Evolutionary conservation across 2,329 filamentous ascomycete genomes (phyloP).

Genomic region (Bipolaris zeicola): DNA sequence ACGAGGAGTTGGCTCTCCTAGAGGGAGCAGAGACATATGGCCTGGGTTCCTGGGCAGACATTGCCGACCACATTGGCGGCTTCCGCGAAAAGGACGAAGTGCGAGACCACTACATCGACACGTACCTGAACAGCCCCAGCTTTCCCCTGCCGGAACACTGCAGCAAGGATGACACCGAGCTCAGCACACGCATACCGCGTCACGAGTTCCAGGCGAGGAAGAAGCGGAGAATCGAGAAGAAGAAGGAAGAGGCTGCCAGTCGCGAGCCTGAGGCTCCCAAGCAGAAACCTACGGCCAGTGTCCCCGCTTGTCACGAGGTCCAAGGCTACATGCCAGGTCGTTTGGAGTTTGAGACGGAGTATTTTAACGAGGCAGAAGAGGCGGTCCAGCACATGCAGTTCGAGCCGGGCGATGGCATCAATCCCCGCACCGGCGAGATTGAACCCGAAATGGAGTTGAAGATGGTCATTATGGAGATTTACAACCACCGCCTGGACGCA

Average conservation of each 20-base stretch:
- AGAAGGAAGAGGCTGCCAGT: slow-evolving; percentile 84
- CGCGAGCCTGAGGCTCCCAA: slow-evolving; percentile 84
- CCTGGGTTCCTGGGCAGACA: slow-evolving; percentile 95
- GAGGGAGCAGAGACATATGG: slow-evolving; percentile 97
- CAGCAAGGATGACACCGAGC: slow-evolving; percentile 77
- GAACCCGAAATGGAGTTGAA: slow-evolving; percentile 98
- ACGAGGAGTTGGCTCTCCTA: slow-evolving; percentile 90
- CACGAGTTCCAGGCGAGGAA: slow-evolving; percentile 93
- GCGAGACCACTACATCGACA: slow-evolving; percentile 87
- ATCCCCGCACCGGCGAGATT: slow-evolving; percentile 79
- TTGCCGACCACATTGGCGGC: slow-evolving; percentile 96
- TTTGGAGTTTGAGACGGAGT: slow-evolving; percentile 95
- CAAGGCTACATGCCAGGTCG: slow-evolving; percentile 98
- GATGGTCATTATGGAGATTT: slow-evolving; percentile 97
- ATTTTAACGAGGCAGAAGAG: slow-evolving; percentile 97
- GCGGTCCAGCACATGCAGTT: slow-evolving; percentile 98
- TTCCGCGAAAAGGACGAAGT: slow-evolving; percentile 96
- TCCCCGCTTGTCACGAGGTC: slow-evolving; percentile 95
- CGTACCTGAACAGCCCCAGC: slow-evolving; percentile 79
- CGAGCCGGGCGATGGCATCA: slow-evolving; percentile 91
- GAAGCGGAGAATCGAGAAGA: slow-evolving; percentile 89
- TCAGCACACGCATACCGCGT: slow-evolving; percentile 80
- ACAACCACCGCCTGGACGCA: slow-evolving; percentile 88
- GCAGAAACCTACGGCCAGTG: slow-evolving; percentile 93
- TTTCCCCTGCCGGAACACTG: slow-evolving; percentile 90